Percentiles rank a stretch among this genome's conserved stretches.
phyloP scores from a whole-genome alignment of 164 flowering plant genomes.

The Magnolia sinica region DNA sequence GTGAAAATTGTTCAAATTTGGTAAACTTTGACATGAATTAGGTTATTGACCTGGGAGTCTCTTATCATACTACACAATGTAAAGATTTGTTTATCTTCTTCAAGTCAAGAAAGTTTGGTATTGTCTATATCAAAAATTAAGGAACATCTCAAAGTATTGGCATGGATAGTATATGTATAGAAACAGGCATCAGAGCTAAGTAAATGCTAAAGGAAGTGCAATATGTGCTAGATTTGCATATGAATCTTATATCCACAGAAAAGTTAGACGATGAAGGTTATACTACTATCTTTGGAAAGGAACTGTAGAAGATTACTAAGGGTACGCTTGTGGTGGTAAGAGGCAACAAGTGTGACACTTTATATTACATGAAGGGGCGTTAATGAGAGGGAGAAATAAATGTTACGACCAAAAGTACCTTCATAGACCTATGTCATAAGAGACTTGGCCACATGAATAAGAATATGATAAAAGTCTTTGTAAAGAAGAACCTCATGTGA shows the following conservation, averaged over 20 bases:
- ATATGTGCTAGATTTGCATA: not conserved
- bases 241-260: not conserved
- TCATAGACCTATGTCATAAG: not conserved
- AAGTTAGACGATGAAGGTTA: slow-evolving; percentile 5
- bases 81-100: not conserved
- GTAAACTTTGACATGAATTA: too few species aligned
- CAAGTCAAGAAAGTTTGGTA: too few species aligned
- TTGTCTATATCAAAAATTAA: not conserved
- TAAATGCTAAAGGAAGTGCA: not conserved
- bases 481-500: slow-evolving; percentile 4
- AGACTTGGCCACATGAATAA: slow-evolving; percentile 6
- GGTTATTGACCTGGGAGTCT: not conserved
- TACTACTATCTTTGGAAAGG: not conserved
- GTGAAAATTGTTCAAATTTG: not conserved
- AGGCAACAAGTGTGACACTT: not conserved
- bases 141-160: not conserved
- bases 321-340: not conserved
- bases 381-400: not conserved
- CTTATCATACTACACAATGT: not conserved
- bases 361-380: not conserved
- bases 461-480: not conserved
- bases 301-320: not conserved
- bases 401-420: not conserved
- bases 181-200: not conserved
- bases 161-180: not conserved